These are phyloP conservation scores for Diaporthe eres DNA, from an alignment of 2,329 filamentous ascomycete genomes.

Conservation along the genomic window DNA sequence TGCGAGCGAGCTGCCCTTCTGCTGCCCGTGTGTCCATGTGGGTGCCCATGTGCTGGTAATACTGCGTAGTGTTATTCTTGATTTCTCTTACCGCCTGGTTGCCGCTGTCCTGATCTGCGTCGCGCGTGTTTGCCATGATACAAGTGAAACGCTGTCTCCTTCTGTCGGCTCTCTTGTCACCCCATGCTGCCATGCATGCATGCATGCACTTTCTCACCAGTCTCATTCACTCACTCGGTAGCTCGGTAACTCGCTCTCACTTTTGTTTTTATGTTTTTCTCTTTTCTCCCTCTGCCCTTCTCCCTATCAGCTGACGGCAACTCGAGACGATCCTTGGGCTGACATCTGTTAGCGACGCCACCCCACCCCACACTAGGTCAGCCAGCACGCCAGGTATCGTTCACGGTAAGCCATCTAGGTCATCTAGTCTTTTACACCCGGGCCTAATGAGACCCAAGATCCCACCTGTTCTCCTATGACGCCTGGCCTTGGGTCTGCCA, in stretches of 20 bases:
- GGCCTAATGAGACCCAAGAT: background rate
- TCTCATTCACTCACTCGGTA: background rate
- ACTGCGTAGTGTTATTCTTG: background rate
- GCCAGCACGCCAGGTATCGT: background rate
- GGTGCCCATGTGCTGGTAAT: background rate
- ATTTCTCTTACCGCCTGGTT: constrained; percentile 16
- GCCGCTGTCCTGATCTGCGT: constrained; percentile 20
- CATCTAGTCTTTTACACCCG: constrained; percentile 5
- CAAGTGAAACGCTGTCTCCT: constrained; percentile 9
- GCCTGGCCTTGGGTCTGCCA: constrained; percentile 3
- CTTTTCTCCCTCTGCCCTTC: too few species aligned
- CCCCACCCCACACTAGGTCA: constrained; percentile 8
- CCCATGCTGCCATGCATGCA: background rate
- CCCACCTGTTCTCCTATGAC: background rate
- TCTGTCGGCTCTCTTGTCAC: constrained; percentile 3
- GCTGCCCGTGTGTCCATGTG: constrained; percentile 16
- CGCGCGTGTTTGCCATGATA: constrained; percentile 8
- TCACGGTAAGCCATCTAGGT: constrained; percentile 7
- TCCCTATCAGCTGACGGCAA: constrained; percentile 6
- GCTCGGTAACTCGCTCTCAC: background rate
- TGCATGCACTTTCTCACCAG: background rate
- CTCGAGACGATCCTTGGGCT: constrained; percentile 20
- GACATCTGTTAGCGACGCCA: constrained; percentile 9
- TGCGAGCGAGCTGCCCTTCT: constrained; percentile 8
- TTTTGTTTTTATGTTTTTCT: background rate